Evolutionary conservation across 129 eudicot species (phyloP).

Genomic region (Centella asiatica): DNA sequence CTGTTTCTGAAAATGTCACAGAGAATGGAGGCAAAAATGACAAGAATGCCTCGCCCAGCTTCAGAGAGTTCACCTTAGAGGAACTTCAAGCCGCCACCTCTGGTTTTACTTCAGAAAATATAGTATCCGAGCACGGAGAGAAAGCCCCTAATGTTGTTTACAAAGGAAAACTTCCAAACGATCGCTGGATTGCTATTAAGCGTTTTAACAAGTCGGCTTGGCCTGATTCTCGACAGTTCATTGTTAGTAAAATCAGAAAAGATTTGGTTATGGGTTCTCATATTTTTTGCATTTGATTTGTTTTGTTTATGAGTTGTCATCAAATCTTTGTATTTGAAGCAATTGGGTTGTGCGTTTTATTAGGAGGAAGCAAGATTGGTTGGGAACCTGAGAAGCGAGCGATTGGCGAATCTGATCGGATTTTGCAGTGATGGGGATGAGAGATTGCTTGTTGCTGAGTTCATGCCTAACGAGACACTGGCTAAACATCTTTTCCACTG

Average conservation of each 20-base stretch:
- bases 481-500: constrained; percentile 95
- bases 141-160: constrained; percentile 78
- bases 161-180: constrained; percentile 43
- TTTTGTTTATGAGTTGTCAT: not conserved
- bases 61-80: constrained; percentile 51
- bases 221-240: constrained; percentile 87
- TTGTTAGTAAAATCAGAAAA: too few species aligned
- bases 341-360: not conserved
- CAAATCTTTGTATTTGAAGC: not conserved
- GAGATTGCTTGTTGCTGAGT: constrained; percentile 88
- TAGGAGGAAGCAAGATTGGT: constrained; percentile 91
- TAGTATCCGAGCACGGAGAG: constrained; percentile 80
- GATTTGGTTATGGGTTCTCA: not conserved
- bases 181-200: constrained; percentile 56
- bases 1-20: constrained; percentile 11
- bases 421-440: constrained; percentile 73
- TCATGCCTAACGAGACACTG: constrained; percentile 83
- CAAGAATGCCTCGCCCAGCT: constrained; percentile 30
- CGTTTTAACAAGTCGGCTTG: constrained; percentile 70
- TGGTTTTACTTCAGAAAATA: constrained; percentile 53
- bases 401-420: constrained; percentile 76
- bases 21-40: constrained; percentile 29
- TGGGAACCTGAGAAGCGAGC: constrained; percentile 70
- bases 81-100: constrained; percentile 58
- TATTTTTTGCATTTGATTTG: not conserved